Evolutionary conservation across 148 eudicot species (phyloP), one percentile per base, ranked within the genome.

Genomic region (Rhododendron simsii): DNA sequence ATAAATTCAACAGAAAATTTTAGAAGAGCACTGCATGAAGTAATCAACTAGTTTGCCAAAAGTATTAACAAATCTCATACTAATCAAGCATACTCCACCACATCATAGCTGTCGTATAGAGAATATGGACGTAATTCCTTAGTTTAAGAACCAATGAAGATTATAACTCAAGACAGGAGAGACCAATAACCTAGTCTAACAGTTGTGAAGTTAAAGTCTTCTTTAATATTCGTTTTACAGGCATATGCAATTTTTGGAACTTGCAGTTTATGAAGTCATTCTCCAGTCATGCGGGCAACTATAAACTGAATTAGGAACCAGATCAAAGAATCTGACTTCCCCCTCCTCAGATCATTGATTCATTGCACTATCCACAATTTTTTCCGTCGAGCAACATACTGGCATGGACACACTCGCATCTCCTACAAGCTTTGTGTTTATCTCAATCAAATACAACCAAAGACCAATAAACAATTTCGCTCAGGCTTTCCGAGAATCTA

Each of bases 1-100:
- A 83, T 81, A 26, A 18, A 77, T 76, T 33, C 15, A 67, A 80
- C 21, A 65, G 75, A 84, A 82, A 83, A 7, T 73, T 15, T 59
- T n/a, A 26, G 51, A 75, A 20, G 9, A 83, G 81, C 81, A 51
- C 81, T 13, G 28, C 75, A n/a, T 23, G 35, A 81, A 39, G 55
- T 55, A 53, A 15, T 59, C 45, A 26, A 15, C 57, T 79, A 74
- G 44, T 35, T 30, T 26, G n/a, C 37, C 35, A 80, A n/a, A 55
- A 82, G 26, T 55, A 26, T 14, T 65, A 61, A 59, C 84, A n/a
- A 82, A 44, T 11, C 16, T 15, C 4, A 21, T 8, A 12, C 39
- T 13, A 23, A 28, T 85, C 50, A 37, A 77, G 37, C 76, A 79
- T 67, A 45, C 71, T 11, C 69, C 44, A 11, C 30, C 14, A 28